Conservation (phyloP, 2,329 filamentous ascomycete genomes). For the Dryadomyces quercivorus region DNA sequence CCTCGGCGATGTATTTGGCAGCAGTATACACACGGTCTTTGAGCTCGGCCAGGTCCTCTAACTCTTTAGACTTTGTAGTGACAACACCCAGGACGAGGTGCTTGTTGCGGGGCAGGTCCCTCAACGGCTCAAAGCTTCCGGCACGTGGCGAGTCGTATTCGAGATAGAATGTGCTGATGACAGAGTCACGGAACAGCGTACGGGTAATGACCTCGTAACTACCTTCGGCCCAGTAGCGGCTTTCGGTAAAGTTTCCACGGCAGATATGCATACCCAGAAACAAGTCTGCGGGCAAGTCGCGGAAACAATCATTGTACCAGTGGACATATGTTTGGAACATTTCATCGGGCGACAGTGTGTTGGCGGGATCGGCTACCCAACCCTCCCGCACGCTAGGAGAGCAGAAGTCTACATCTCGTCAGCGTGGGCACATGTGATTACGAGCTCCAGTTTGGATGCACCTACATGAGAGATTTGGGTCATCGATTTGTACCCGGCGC, state of each 20-base stretch:
- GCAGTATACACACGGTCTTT: slow-evolving; percentile 41
- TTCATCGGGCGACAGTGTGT: slow-evolving; percentile 48
- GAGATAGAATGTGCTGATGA: slow-evolving; percentile 43
- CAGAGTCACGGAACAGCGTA: slow-evolving; percentile 45
- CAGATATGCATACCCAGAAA: slow-evolving; percentile 62
- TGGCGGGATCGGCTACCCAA: slow-evolving; percentile 20
- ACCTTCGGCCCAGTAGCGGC: slow-evolving; percentile 51
- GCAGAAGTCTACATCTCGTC: slow-evolving; percentile 44
- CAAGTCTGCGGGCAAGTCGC: slow-evolving; percentile 48
- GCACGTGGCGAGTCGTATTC: slow-evolving; percentile 38
- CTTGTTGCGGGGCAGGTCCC: slow-evolving; percentile 45
- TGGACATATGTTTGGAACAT: slow-evolving; percentile 59
- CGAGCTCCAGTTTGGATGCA: background rate
- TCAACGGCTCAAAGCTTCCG: slow-evolving; percentile 49
- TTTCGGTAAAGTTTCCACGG: slow-evolving; percentile 48
- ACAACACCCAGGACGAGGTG: slow-evolving; percentile 51
- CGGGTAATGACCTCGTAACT: slow-evolving; percentile 50
- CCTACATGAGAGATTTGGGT: slow-evolving; percentile 42
- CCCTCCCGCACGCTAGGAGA: slow-evolving; percentile 53
- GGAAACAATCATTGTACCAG: slow-evolving; percentile 60
- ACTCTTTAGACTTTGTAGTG: slow-evolving; percentile 13
- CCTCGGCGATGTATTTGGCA: slow-evolving; percentile 54
- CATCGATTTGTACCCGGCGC: slow-evolving; percentile 45
- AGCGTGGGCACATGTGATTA: background rate
- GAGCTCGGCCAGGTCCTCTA: slow-evolving; percentile 7